A percentile compares a stretch with the other conserved stretches of the same genome.
phyloP scores from a whole-genome alignment of 306 rosid genomes.

The Macrotyloma uniflorum region DNA sequence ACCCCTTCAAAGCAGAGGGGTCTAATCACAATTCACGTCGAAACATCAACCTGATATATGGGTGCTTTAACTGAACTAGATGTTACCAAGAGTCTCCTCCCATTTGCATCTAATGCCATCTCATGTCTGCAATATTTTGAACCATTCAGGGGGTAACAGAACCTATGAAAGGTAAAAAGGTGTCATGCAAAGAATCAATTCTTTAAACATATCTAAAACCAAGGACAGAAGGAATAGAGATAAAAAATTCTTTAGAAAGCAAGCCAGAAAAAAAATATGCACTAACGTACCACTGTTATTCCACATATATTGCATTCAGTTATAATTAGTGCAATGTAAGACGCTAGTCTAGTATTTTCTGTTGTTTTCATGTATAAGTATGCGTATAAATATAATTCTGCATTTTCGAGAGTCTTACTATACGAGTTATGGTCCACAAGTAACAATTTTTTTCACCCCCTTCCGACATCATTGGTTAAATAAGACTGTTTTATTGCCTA shows the following conservation, averaged over 20 bases:
- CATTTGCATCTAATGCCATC: slow-evolving; percentile 91
- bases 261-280: not conserved
- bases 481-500: no score
- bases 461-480: no score
- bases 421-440: no score
- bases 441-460: no score
- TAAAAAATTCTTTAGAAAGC: not conserved
- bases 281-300: not conserved
- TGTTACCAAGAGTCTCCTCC: slow-evolving; percentile 81
- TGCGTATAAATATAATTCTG: no score
- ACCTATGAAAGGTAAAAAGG: slow-evolving; percentile 48
- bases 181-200: slow-evolving; percentile 10
- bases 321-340: not conserved
- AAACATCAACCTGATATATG: slow-evolving; percentile 77
- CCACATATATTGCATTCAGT: not conserved
- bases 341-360: no score
- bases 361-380: no score
- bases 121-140: slow-evolving; percentile 75
- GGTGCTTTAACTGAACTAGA: slow-evolving; percentile 85
- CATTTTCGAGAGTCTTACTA: no score
- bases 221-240: not conserved
- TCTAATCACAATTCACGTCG: slow-evolving; percentile 2
- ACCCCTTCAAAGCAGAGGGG: slow-evolving; percentile 13
- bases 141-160: slow-evolving; percentile 62
- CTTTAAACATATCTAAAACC: slow-evolving; percentile 18